Percentiles rank a stretch among this genome's conserved stretches.
Conservation (phyloP, 371 early-diverging fungal species). For the Capillidium heterosporum region DNA sequence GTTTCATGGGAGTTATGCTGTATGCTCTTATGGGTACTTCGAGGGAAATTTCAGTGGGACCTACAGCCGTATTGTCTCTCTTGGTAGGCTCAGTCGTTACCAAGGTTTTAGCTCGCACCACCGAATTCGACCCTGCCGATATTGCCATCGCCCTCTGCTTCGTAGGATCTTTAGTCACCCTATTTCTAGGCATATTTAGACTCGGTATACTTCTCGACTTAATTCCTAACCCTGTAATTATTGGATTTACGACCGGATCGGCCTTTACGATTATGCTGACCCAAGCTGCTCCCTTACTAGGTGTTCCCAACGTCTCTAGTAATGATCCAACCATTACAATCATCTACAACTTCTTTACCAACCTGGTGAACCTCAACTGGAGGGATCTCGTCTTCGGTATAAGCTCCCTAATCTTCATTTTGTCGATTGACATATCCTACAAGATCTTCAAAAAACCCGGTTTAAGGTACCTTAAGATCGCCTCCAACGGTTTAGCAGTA, state of each 20-base stretch:
- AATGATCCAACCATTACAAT: constrained; percentile 23
- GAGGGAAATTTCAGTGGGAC: constrained; percentile 72
- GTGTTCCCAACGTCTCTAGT: constrained; percentile 21
- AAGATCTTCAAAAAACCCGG: constrained; percentile 7
- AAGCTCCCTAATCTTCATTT: constrained; percentile 20
- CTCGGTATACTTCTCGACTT: constrained; percentile 73
- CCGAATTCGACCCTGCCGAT: background rate
- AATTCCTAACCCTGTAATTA: constrained; percentile 51
- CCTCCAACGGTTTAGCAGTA: constrained; percentile 22
- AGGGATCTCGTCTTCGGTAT: constrained; percentile 29
- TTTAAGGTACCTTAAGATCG: constrained; percentile 20
- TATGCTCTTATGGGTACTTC: constrained; percentile 68
- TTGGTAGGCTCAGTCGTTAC: background rate
- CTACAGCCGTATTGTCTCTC: constrained; percentile 54
- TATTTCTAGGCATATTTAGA: constrained; percentile 52
- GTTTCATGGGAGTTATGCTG: constrained; percentile 53
- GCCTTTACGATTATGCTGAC: constrained; percentile 51
- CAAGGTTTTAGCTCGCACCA: background rate
- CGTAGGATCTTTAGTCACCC: constrained; percentile 15
- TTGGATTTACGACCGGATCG: constrained; percentile 50
- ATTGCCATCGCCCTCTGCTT: background rate
- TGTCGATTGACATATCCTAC: constrained; percentile 18
- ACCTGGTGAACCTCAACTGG: constrained; percentile 19
- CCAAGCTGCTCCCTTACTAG: constrained; percentile 51
- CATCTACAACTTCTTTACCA: constrained; percentile 27